Evolutionary conservation across 2,329 filamentous ascomycete genomes (phyloP).

Genomic region (Dactylellina parvicollis): DNA sequence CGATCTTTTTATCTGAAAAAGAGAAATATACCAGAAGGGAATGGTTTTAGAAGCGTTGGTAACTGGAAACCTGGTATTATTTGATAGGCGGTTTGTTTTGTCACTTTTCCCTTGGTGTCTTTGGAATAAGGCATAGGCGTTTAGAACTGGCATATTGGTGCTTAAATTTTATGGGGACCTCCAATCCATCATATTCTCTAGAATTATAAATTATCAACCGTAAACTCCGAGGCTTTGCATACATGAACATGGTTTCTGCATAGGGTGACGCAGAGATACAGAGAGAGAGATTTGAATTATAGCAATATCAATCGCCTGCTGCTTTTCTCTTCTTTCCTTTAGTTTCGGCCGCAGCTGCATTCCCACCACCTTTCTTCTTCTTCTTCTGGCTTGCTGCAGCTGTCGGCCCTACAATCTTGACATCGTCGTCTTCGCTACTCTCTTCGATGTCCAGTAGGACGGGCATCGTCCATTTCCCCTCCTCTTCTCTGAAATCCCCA

Average conservation of each 20-base stretch:
- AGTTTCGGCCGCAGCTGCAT: conserved; percentile 38
- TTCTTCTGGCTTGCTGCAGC: conserved; percentile 54
- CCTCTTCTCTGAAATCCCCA: conserved; percentile 60
- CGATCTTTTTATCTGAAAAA: background rate
- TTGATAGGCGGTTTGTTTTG: background rate
- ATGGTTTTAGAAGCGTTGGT: background rate
- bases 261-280: background rate
- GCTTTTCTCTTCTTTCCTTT: conserved; percentile 51
- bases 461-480: conserved; percentile 71
- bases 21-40: background rate
- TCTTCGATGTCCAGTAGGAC: conserved; percentile 93
- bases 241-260: background rate
- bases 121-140: conserved; percentile 38
- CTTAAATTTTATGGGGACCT: background rate
- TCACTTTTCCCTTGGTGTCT: conserved; percentile 3
- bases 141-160: conserved; percentile 10
- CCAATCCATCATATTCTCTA: background rate
- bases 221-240: conserved; percentile 39
- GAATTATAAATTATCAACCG: conserved; percentile 8
- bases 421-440: conserved; percentile 80
- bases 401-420: conserved; percentile 52
- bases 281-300: background rate
- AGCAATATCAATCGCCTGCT: conserved; percentile 11
- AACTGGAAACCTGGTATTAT: background rate
- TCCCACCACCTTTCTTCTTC: conserved; percentile 45